These are phyloP conservation scores for Golubevia pallescens DNA, from an alignment of 1,284 basidiomycete genomes.

Conservation along the genomic window DNA sequence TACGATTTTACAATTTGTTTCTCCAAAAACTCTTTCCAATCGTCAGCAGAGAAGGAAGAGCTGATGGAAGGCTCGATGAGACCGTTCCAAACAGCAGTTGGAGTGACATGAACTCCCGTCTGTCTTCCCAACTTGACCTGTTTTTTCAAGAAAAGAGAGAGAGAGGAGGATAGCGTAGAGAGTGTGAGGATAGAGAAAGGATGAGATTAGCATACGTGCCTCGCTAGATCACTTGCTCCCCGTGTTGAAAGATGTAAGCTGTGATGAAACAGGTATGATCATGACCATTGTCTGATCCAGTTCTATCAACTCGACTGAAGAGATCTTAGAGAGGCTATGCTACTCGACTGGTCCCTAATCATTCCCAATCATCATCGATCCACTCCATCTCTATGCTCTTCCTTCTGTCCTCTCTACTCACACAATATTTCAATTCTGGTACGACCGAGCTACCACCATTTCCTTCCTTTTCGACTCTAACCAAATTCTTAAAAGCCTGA, in stretches of 20 bases:
- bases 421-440: slow-evolving; percentile 60
- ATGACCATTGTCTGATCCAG: background rate
- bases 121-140: slow-evolving; percentile 55
- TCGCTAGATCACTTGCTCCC: too few species aligned
- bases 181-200: too few species aligned
- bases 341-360: background rate
- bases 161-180: too few species aligned
- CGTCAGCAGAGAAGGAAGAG: slow-evolving; percentile 42
- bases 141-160: background rate
- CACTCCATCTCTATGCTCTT: too few species aligned
- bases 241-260: too few species aligned
- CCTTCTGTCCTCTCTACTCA: too few species aligned
- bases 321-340: background rate
- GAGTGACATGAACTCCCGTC: slow-evolving; percentile 61
- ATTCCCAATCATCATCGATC: background rate
- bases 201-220: too few species aligned
- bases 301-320: too few species aligned
- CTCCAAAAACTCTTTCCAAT: slow-evolving; percentile 51
- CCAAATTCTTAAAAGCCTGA: slow-evolving; percentile 49
- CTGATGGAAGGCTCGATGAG: slow-evolving; percentile 50
- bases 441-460: slow-evolving; percentile 51
- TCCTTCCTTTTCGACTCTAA: slow-evolving; percentile 49
- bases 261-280: background rate
- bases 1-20: slow-evolving; percentile 26
- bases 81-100: slow-evolving; percentile 59